Evolutionary conservation across 495 filamentous ascomycete genomes (phyloP).

Genomic region (Extremus antarcticus): DNA sequence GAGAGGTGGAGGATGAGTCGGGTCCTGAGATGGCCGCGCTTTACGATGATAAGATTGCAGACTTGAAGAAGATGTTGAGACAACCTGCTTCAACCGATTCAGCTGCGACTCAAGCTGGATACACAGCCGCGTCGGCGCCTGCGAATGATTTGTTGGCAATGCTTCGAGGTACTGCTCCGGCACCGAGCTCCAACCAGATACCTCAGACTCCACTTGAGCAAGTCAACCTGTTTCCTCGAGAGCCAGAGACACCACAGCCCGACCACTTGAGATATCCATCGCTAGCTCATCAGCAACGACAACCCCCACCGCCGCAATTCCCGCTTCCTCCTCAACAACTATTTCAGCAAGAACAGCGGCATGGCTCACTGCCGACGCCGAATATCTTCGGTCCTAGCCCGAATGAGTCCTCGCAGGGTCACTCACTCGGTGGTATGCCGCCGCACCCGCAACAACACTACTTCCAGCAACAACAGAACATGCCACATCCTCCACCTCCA

Average conservation of each 20-base stretch:
- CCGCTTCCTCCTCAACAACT: constrained; percentile 8
- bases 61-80: constrained; percentile 11
- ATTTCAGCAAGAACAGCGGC: constrained; percentile 6
- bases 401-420: neutral
- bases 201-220: constrained; percentile 18
- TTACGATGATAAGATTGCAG: neutral
- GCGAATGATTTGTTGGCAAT: constrained; percentile 9
- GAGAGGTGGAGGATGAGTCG: neutral
- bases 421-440: neutral
- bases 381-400: constrained; percentile 5
- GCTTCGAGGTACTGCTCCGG: constrained; percentile 3
- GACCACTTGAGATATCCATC: constrained; percentile 11
- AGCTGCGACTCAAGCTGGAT: neutral
- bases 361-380: constrained; percentile 23
- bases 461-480: constrained; percentile 2
- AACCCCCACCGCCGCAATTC: constrained; percentile 12
- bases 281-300: constrained; percentile 3
- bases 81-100: neutral
- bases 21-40: neutral
- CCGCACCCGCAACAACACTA: constrained; percentile 1
- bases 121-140: neutral
- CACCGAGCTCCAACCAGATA: neutral
- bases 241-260: constrained; percentile 15
- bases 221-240: constrained; percentile 10
- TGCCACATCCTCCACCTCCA: neutral